Conservation (phyloP, 2,329 filamentous ascomycete species). For the Exophiala lecanii-corni region DNA sequence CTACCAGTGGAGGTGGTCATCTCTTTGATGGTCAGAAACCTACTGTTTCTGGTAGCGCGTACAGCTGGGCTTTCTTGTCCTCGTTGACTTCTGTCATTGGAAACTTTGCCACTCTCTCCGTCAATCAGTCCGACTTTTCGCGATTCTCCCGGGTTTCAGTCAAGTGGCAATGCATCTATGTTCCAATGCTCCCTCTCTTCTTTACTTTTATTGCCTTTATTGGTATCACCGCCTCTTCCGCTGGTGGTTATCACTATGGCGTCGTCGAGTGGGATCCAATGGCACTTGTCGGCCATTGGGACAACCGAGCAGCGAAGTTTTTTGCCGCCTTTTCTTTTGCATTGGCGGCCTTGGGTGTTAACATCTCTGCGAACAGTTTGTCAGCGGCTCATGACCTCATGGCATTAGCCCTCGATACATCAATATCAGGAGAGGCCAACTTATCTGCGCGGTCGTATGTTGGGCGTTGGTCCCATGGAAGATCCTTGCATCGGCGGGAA, state of each 20-base stretch:
- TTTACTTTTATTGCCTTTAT: slow-evolving; percentile 47
- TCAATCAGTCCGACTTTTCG: slow-evolving; percentile 52
- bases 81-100: slow-evolving; percentile 31
- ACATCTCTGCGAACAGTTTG: slow-evolving; percentile 49
- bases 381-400: slow-evolving; percentile 50
- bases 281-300: slow-evolving; percentile 36
- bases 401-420: slow-evolving; percentile 50
- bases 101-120: slow-evolving; percentile 49
- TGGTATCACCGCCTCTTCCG: slow-evolving; percentile 56
- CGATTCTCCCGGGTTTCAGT: slow-evolving; percentile 39
- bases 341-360: slow-evolving; percentile 50
- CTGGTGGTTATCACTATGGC: slow-evolving; percentile 27
- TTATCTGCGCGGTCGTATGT: slow-evolving; percentile 51
- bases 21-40: slow-evolving; percentile 46
- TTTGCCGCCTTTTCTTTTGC: slow-evolving; percentile 52
- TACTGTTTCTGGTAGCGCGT: slow-evolving; percentile 45
- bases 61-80: slow-evolving; percentile 40
- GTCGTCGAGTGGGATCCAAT: slow-evolving; percentile 43
- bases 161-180: slow-evolving; percentile 40
- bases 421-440: slow-evolving; percentile 52
- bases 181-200: slow-evolving; percentile 44
- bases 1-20: slow-evolving; percentile 47
- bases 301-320: slow-evolving; percentile 44
- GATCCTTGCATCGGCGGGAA: slow-evolving; percentile 54
- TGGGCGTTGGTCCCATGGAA: slow-evolving; percentile 63